phyloP scores from a whole-genome alignment of 805 yeast genomes.

The Blastobotrys mokoenaii region DNA sequence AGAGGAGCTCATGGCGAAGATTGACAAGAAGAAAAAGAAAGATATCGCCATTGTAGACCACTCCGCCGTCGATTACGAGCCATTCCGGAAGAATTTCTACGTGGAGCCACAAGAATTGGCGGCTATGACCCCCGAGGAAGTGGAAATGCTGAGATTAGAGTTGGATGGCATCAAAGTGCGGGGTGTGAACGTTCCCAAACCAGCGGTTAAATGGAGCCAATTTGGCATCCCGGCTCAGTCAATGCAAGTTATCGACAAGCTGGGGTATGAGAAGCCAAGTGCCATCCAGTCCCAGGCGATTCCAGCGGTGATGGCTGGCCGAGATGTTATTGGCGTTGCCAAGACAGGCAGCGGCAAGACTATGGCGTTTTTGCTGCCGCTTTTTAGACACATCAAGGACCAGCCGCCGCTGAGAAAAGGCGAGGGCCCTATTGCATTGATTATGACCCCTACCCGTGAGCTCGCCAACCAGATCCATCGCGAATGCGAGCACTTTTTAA shows the following conservation, averaged over 20 bases:
- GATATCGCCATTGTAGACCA: conserved; percentile 43
- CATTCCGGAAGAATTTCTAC: conserved; percentile 57
- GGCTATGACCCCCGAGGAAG: conserved; percentile 44
- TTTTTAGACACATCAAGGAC: conserved; percentile 74
- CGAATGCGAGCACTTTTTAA: conserved; percentile 54
- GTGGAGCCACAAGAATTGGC: conserved; percentile 47
- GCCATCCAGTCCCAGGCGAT: conserved; percentile 86
- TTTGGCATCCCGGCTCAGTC: conserved; percentile 63
- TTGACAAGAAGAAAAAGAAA: conserved; percentile 38
- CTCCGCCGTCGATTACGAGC: conserved; percentile 36
- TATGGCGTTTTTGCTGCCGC: conserved; percentile 73
- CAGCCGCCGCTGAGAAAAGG: conserved; percentile 42
- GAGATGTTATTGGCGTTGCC: conserved; percentile 89
- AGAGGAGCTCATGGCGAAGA: conserved; percentile 21
- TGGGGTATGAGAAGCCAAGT: conserved; percentile 59
- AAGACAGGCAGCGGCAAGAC: conserved; percentile 97
- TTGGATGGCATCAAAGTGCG: conserved; percentile 60
- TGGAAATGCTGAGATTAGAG: conserved; percentile 41
- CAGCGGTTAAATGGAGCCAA: conserved; percentile 72
- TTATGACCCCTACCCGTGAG: conserved; percentile 89
- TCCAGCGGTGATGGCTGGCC: conserved; percentile 83
- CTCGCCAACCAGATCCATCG: conserved; percentile 74
- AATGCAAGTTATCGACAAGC: conserved; percentile 42
- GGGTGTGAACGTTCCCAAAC: conserved; percentile 52
- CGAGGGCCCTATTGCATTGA: conserved; percentile 72